A percentile compares a stretch with the other conserved stretches of the same genome.
Conservation (phyloP, 1,284 basidiomycete genomes). For the Ceratobasidium sp. region DNA sequence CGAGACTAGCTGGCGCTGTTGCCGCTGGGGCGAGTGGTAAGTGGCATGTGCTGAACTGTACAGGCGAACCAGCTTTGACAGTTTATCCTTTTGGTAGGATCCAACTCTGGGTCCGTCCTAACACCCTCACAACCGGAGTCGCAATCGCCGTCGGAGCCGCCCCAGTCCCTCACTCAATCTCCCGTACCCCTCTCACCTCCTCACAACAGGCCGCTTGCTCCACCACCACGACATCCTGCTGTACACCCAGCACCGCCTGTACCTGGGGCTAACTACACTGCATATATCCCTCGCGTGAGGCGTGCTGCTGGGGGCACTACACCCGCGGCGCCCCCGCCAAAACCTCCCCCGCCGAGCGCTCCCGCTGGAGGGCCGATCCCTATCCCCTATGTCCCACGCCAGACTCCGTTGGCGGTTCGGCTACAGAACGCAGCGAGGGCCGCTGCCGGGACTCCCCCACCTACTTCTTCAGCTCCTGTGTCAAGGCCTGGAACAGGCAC, state of each 20-base stretch:
- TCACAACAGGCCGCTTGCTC: slow-evolving; percentile 52
- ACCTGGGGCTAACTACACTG: slow-evolving; percentile 77
- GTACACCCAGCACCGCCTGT: slow-evolving; percentile 53
- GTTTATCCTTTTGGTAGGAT: background rate
- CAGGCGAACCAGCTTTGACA: too few species aligned
- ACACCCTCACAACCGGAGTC: background rate
- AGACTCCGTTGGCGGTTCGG: slow-evolving; percentile 21
- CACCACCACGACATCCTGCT: slow-evolving; percentile 55
- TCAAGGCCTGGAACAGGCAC: slow-evolving; percentile 45
- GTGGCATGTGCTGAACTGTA: background rate
- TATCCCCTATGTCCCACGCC: slow-evolving; percentile 27
- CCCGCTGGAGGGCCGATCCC: slow-evolving; percentile 16
- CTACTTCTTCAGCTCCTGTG: slow-evolving; percentile 3
- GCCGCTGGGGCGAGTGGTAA: slow-evolving; percentile 19
- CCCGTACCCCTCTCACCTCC: slow-evolving; percentile 47
- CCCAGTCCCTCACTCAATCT: slow-evolving; percentile 41
- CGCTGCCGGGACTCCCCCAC: slow-evolving; percentile 19
- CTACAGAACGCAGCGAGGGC: slow-evolving; percentile 48
- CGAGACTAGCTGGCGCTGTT: slow-evolving; percentile 33
- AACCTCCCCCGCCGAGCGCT: background rate
- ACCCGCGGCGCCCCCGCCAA: slow-evolving; percentile 15
- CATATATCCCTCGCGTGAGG: slow-evolving; percentile 76
- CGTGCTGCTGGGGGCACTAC: slow-evolving; percentile 53
- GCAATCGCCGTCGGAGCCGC: background rate
- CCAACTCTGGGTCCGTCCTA: background rate